Conservation (phyloP, 192 early-diverging fungal species). For the Thoreauomyces humboldtii region DNA sequence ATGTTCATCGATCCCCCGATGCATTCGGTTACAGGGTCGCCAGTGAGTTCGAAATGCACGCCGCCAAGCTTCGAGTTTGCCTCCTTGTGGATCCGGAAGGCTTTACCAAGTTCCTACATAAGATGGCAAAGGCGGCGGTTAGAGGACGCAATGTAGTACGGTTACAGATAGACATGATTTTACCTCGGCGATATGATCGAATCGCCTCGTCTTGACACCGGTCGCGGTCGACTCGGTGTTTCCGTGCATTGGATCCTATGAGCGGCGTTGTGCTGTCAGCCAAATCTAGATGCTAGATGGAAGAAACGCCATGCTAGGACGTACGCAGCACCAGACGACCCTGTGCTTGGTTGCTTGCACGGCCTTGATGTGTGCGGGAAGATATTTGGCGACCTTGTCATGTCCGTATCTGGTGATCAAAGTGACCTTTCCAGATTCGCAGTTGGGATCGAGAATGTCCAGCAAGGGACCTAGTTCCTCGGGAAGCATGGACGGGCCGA, state of each 20-base stretch:
- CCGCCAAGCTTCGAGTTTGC: slow-evolving; percentile 75
- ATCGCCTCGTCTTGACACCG: slow-evolving; percentile 88
- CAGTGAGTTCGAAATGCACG: slow-evolving; percentile 97
- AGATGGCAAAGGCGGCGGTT: neutral
- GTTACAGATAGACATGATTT: neutral
- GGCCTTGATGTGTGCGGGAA: slow-evolving; percentile 87
- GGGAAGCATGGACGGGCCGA: slow-evolving; percentile 87
- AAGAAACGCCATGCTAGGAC: too few species aligned
- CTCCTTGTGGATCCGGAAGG: slow-evolving; percentile 79
- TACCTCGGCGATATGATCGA: slow-evolving; percentile 79
- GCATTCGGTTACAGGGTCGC: slow-evolving; percentile 91
- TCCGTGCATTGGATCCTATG: slow-evolving; percentile 99
- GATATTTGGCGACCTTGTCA: slow-evolving; percentile 72
- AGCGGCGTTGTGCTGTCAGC: too few species aligned
- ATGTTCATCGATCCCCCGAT: slow-evolving; percentile 98
- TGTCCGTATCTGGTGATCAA: slow-evolving; percentile 94
- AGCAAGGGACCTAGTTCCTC: slow-evolving; percentile 80
- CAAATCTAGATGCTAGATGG: too few species aligned
- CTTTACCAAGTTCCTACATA: slow-evolving; percentile 68
- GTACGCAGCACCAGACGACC: slow-evolving; percentile 90
- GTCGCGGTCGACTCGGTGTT: slow-evolving; percentile 83
- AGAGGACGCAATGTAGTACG: too few species aligned
- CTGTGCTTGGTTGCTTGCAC: slow-evolving; percentile 82
- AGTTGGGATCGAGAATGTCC: slow-evolving; percentile 82
- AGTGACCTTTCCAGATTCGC: slow-evolving; percentile 83